A percentile compares a stretch with the other conserved stretches of the same genome.
Conservation (phyloP, 768 basidiomycete genomes). For the Kwoniella dendrophila region DNA sequence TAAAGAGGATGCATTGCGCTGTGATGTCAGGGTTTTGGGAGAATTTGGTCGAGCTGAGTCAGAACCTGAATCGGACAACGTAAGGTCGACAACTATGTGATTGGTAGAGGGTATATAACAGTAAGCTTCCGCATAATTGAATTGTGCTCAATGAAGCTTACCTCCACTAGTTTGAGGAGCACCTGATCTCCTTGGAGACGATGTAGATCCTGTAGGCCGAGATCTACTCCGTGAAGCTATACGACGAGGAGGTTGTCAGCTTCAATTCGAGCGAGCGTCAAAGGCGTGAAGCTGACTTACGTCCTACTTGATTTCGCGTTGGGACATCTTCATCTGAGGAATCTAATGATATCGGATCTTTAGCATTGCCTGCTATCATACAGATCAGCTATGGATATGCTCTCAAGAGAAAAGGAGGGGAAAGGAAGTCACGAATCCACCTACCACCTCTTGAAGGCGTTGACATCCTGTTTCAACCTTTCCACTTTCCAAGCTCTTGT, state of each 20-base stretch:
- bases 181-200: not conserved
- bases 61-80: slow-evolving; percentile 2
- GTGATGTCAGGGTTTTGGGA: not conserved
- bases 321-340: slow-evolving; percentile 15
- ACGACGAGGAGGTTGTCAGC: not conserved
- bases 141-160: not conserved
- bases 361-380: not conserved
- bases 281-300: slow-evolving; percentile 6
- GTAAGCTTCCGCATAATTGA: no score
- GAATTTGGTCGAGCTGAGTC: not conserved
- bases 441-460: slow-evolving; percentile 15
- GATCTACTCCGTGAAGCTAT: slow-evolving; percentile 4
- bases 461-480: slow-evolving; percentile 3
- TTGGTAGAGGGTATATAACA: no score
- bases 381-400: not conserved
- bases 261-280: not conserved
- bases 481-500: no score
- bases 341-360: slow-evolving; percentile 12
- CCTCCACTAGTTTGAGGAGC: not conserved
- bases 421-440: not conserved
- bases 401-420: not conserved
- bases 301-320: slow-evolving; percentile 16
- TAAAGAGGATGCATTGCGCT: not conserved
- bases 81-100: slow-evolving; percentile 1
- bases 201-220: not conserved